Conservation (phyloP, 441 rosid genomes). For the Viola pubescens region DNA sequence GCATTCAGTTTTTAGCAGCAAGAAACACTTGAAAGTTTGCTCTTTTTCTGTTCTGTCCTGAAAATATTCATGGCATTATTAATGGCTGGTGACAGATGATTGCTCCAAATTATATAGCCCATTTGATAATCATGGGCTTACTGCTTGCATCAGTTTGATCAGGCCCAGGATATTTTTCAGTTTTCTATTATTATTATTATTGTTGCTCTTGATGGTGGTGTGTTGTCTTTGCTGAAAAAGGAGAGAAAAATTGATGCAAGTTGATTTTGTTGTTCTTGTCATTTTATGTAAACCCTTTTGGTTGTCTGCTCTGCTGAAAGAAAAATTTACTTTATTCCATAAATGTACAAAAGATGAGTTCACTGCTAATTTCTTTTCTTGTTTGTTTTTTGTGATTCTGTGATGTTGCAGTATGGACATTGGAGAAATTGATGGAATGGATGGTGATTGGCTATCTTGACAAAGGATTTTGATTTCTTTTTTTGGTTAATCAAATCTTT, state of each 20-base stretch:
- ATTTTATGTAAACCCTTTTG: slow-evolving; percentile 7
- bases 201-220: no score
- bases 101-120: slow-evolving; percentile 8
- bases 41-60: neutral
- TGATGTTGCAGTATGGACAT: slow-evolving; percentile 69
- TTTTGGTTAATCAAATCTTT: slow-evolving; percentile 66
- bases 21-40: slow-evolving; percentile 3
- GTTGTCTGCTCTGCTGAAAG: slow-evolving; percentile 1
- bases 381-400: slow-evolving; percentile 17
- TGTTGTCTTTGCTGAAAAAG: no score
- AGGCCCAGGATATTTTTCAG: neutral
- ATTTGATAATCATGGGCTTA: slow-evolving; percentile 9
- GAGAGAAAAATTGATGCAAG: neutral
- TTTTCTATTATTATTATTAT: neutral
- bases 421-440: slow-evolving; percentile 81
- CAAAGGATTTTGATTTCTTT: slow-evolving; percentile 64
- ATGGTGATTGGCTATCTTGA: slow-evolving; percentile 85
- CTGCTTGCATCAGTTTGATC: slow-evolving; percentile 5
- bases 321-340: slow-evolving; percentile 5
- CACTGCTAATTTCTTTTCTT: slow-evolving; percentile 14
- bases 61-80: slow-evolving; percentile 4
- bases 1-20: slow-evolving; percentile 7
- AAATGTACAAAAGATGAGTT: slow-evolving; percentile 20
- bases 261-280: slow-evolving; percentile 1
- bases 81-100: slow-evolving; percentile 11